These are phyloP conservation scores for Botrytis pseudocinerea DNA, from an alignment of 2,329 filamentous ascomycete species.

Conservation along the genomic window DNA sequence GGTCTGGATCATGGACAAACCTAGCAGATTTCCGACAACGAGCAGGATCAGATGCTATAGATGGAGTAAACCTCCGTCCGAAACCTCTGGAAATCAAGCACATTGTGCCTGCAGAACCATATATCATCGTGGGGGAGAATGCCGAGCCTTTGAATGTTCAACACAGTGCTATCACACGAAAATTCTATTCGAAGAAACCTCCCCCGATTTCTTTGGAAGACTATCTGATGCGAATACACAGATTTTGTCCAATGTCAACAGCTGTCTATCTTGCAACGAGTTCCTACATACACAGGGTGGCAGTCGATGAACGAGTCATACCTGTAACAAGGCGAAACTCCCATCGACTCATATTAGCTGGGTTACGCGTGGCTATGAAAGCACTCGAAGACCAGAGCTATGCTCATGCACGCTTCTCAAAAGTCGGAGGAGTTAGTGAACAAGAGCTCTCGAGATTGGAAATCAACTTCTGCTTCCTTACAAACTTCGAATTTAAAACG, in stretches of 20 bases:
- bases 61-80: constrained; percentile 55
- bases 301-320: constrained; percentile 74
- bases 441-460: constrained; percentile 80
- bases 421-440: constrained; percentile 84
- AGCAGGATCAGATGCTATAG: constrained; percentile 46
- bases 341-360: constrained; percentile 82
- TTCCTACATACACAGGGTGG: constrained; percentile 81
- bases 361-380: constrained; percentile 87
- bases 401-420: constrained; percentile 78
- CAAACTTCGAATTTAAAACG: constrained; percentile 78
- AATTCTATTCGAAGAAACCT: constrained; percentile 88
- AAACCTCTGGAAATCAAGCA: constrained; percentile 35
- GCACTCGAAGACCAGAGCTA: constrained; percentile 91
- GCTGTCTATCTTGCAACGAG: constrained; percentile 90
- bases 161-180: constrained; percentile 81
- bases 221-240: constrained; percentile 83
- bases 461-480: constrained; percentile 83
- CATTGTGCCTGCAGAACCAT: constrained; percentile 45
- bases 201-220: constrained; percentile 81
- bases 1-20: constrained; percentile 55
- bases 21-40: constrained; percentile 38
- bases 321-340: constrained; percentile 81
- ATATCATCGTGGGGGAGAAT: constrained; percentile 65
- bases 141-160: constrained; percentile 74
- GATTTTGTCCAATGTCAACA: constrained; percentile 89